Conservation (phyloP, 2,329 filamentous ascomycete species). For the Biscogniauxia mediterranea region DNA sequence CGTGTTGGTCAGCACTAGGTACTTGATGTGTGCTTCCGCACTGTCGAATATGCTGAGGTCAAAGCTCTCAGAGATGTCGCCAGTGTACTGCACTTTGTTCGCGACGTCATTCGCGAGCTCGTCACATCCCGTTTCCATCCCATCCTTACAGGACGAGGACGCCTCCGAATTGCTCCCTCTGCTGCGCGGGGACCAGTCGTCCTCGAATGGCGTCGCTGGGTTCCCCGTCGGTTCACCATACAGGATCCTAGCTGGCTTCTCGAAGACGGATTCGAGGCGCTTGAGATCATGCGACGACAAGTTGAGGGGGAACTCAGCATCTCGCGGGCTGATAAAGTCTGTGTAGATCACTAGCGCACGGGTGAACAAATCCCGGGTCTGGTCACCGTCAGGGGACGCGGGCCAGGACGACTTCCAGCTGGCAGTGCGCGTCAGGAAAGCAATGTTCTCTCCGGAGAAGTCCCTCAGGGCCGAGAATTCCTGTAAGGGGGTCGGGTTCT, state of each 20-base stretch:
- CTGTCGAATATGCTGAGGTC: constrained; percentile 54
- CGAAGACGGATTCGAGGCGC: constrained; percentile 56
- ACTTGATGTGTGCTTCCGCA: constrained; percentile 60
- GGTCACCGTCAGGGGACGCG: constrained; percentile 17
- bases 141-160: neutral
- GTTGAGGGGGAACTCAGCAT: constrained; percentile 67
- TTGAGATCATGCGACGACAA: constrained; percentile 56
- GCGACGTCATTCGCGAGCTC: constrained; percentile 15
- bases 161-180: constrained; percentile 3
- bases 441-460: constrained; percentile 70
- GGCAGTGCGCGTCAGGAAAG: constrained; percentile 58
- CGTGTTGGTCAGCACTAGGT: constrained; percentile 66
- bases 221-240: constrained; percentile 40
- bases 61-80: constrained; percentile 49
- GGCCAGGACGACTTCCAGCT: constrained; percentile 51
- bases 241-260: constrained; percentile 47
- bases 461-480: constrained; percentile 64
- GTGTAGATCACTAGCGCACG: constrained; percentile 60
- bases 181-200: neutral
- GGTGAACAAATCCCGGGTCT: constrained; percentile 51
- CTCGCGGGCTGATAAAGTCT: constrained; percentile 57
- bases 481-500: constrained; percentile 59
- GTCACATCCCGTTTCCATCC: constrained; percentile 5
- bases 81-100: constrained; percentile 25
- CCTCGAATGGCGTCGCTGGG: constrained; percentile 44